A percentile compares a stretch with the other conserved stretches of the same genome.
Conservation (phyloP, 495 filamentous ascomycete species). For the Trichocladium uniseriatum region DNA sequence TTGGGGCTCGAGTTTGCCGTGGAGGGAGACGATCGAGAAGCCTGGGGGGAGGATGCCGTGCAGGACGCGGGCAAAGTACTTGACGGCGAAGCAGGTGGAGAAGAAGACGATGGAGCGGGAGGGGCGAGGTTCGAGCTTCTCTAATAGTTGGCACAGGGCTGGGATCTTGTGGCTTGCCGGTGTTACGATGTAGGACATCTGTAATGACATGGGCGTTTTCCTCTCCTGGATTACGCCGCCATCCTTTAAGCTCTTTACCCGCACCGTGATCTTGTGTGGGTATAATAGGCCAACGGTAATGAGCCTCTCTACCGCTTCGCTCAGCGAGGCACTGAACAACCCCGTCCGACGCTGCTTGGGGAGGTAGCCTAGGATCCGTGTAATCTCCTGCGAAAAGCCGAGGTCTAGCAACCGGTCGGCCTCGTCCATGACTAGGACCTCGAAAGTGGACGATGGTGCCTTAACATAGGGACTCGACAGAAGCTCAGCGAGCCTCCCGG, state of each 20-base stretch:
- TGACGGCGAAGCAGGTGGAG: conserved; percentile 89
- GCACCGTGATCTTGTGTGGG: conserved; percentile 86
- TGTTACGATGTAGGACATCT: conserved; percentile 76
- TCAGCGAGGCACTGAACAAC: conserved; percentile 85
- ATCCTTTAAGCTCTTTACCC: conserved; percentile 55
- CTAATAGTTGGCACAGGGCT: conserved; percentile 60
- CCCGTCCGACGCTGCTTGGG: conserved; percentile 93
- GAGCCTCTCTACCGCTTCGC: conserved; percentile 82
- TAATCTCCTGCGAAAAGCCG: conserved; percentile 88
- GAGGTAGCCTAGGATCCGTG: conserved; percentile 70
- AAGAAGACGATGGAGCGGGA: conserved; percentile 89
- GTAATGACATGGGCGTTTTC: conserved; percentile 76
- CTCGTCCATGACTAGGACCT: conserved; percentile 86
- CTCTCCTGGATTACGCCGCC: conserved; percentile 71
- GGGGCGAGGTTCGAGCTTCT: conserved; percentile 57
- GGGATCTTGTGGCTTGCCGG: conserved; percentile 70
- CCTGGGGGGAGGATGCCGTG: conserved; percentile 52
- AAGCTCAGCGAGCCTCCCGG: conserved; percentile 79
- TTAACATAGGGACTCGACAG: conserved; percentile 87
- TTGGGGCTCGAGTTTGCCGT: conserved; percentile 81
- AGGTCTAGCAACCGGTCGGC: conserved; percentile 87
- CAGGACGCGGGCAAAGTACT: conserved; percentile 76
- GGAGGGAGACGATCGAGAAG: conserved; percentile 67
- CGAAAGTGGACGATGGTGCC: conserved; percentile 77
- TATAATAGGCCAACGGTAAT: conserved; percentile 89